These are phyloP conservation scores for Panus rudis DNA, from an alignment of 768 basidiomycete species.

Conservation along the genomic window DNA sequence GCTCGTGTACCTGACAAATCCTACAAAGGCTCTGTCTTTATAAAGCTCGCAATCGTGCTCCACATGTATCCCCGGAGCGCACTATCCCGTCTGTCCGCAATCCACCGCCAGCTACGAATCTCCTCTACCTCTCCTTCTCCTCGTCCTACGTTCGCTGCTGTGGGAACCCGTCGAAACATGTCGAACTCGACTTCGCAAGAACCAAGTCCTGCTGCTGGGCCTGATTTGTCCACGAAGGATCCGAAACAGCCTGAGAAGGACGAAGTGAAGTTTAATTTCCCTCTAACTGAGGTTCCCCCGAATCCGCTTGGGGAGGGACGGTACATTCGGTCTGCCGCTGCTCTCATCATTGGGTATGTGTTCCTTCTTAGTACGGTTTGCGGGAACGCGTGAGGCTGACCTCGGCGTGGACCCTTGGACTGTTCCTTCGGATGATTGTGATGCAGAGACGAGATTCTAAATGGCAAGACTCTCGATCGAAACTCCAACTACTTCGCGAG, in stretches of 20 bases:
- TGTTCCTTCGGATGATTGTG: background rate
- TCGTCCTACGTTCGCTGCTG: no score
- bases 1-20: no score
- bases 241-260: slow-evolving; percentile 7
- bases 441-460: slow-evolving; percentile 81
- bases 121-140: no score
- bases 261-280: slow-evolving; percentile 32
- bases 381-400: background rate
- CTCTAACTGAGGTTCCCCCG: slow-evolving; percentile 48
- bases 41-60: no score
- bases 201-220: background rate
- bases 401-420: background rate
- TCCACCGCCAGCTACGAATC: no score
- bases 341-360: slow-evolving; percentile 68
- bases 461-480: slow-evolving; percentile 81
- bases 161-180: no score
- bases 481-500: slow-evolving; percentile 85
- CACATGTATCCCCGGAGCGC: no score
- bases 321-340: slow-evolving; percentile 68
- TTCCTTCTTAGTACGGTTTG: background rate
- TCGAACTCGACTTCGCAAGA: no score
- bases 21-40: no score
- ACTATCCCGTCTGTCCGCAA: no score
- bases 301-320: slow-evolving; percentile 66
- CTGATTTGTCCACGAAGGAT: background rate